Evolutionary conservation across 2,329 filamentous ascomycete genomes (phyloP), one percentile per base, ranked within the genome.

Genomic region (Herpomyces periplanetae): DNA sequence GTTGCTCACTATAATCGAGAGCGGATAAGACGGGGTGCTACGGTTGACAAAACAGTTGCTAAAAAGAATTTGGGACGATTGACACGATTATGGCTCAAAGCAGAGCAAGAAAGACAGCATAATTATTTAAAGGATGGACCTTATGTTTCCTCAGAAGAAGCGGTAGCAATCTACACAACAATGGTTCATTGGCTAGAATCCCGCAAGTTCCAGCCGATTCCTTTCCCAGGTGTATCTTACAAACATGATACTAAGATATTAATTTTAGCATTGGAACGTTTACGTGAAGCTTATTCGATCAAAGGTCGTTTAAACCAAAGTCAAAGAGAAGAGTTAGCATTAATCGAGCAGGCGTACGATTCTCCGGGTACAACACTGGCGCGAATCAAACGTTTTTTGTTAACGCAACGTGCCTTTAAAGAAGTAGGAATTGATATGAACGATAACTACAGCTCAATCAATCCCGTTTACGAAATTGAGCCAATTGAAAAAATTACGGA

Each of bases 341-440:
- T 96, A 20, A 96, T 96, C 23, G 80, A 96, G 34, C 80, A 96
- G 40, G 84, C 80, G 3, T 96, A 96, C 30, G 80, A 96, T 35
- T 88, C 73, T 25, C 80, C 84, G 2, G 80, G 80, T 24, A 96
- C 80, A 2, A 91, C 80, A 0, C 39, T 96, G 22, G 75, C 87
- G 26, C 54, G 80, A 23, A 96, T 96, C 43, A 96, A 96, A 48
- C 64, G 80, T 18, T 91, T 91, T 47, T 46, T 96, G 25, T 54
- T 96, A 17, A 96, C 84, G 0, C 80, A 96, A 35, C 58, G 80
- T 37, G 80, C 84, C 1, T 96, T 96, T 51, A 96, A 96, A 42
- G 80, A 96, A 41, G 80, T 96, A 17, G 80, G 75, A 21, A 96
- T 96, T 28, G 80, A 96, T 35, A 96, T 96, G 80, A 96, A 96